Conservation (phyloP, 176 grass and related monocot genomes). For the Aegilops umbellulata region DNA sequence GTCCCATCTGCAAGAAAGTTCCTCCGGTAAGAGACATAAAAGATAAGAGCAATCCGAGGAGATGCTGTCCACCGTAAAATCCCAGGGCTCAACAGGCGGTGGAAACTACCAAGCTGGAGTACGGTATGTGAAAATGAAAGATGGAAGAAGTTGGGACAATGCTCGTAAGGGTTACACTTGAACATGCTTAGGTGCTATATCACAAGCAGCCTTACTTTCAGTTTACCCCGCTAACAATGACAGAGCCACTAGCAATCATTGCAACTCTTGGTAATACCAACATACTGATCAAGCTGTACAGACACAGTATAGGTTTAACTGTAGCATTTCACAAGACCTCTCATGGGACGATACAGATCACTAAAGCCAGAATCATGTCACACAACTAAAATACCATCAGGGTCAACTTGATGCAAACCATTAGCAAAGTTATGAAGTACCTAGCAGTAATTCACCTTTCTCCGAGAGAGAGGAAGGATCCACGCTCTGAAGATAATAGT, state of each 20-base stretch:
- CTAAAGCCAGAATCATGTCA: not conserved
- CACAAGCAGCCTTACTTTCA: not conserved
- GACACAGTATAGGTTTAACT: not conserved
- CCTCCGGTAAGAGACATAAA: slow-evolving; percentile 1
- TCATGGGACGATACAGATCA: not conserved
- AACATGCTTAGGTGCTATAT: not conserved
- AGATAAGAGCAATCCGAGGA: not conserved
- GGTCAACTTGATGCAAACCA: not conserved
- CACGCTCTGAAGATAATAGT: not conserved
- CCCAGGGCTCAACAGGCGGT: too few species aligned
- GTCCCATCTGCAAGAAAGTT: slow-evolving; percentile 82
- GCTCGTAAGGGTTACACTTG: not conserved
- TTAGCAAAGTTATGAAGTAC: not conserved
- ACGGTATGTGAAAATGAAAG: not conserved
- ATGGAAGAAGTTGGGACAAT: not conserved
- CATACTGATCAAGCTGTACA: not conserved
- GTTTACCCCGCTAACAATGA: not conserved
- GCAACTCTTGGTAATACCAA: not conserved
- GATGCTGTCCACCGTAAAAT: not conserved
- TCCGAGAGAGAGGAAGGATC: not conserved
- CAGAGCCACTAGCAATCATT: not conserved
- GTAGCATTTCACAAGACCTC: slow-evolving; percentile 10
- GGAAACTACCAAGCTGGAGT: too few species aligned
- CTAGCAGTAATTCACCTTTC: not conserved
- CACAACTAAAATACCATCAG: not conserved